Base-by-base conservation (phyloP, 192 early-diverging fungal genomes). In the Glomus cerebriforme region DNA sequence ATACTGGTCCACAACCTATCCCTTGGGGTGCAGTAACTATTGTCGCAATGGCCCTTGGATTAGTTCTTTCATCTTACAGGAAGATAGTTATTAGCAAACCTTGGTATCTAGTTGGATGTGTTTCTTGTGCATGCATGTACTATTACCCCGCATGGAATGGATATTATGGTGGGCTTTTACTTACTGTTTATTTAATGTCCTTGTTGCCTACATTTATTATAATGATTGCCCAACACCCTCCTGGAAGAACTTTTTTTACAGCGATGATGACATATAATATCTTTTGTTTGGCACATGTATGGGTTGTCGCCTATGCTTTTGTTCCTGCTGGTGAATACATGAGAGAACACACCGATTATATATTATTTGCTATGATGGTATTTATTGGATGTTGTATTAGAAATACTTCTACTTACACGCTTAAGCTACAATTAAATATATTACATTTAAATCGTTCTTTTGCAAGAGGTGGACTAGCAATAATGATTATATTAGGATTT, bases 251-350 rank as follows among this genome's bases (percentile, higher is more conserved):
- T 37, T 83, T 92, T 35, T 81, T 89, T 5, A 82, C 87, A 22
- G 83, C 86, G 8, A 88, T 90, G 79, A 80, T 93, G 78, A 85
- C 85, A 73, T 93, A 93, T 81, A 94, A 92, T 80, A 73, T 93
- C 10, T 81, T 95, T 29, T 91, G 90, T 62, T 82, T 95, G 22
- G 92, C 86, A 10, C 92, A 93, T 65, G 91, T 93, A 7, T 95
- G 92, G 92, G 89, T 91, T 6, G 93, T 95, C 7, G 93, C 93
- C 6, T 95, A 95, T 65, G 93, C 88, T 67, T 95, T 95, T 86
- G 93, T 95, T 27, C 93, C 93, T 15, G 93, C 89, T 49, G 93
- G 93, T 47, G 89, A 88, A 35, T 79, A 89, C 59, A 84, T 91
- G 77, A 86, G 93, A 59, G 93, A 95, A 86, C 92, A 87, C 75